Percentiles rank a stretch among this genome's conserved stretches.
These are phyloP conservation scores for Auxenochlorella protothecoides DNA, from an alignment of 139 green algal species.

Conservation along the genomic window DNA sequence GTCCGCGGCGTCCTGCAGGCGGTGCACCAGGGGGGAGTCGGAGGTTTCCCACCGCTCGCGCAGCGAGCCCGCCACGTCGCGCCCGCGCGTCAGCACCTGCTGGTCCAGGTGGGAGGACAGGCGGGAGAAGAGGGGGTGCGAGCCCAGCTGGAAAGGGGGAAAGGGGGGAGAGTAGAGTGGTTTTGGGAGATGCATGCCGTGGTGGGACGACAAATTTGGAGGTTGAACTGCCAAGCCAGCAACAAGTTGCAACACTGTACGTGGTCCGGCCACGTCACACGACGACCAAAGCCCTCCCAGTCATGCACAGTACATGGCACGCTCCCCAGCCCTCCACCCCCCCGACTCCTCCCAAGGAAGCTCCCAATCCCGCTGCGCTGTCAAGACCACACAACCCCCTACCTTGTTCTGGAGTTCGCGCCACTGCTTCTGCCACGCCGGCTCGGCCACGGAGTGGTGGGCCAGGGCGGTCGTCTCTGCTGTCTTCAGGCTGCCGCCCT, in stretches of 20 bases:
- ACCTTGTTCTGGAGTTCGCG: slow-evolving; percentile 29
- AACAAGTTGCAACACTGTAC: no score
- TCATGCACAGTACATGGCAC: no score
- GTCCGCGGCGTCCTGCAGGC: slow-evolving; percentile 73
- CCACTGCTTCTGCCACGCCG: slow-evolving; percentile 27
- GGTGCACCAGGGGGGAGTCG: slow-evolving; percentile 83
- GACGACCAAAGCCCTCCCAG: no score
- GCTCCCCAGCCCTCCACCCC: no score
- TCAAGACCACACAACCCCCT: neutral
- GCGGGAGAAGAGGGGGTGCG: slow-evolving; percentile 38
- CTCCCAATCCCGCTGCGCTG: no score
- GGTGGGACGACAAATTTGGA: no score
- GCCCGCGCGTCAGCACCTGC: slow-evolving; percentile 31
- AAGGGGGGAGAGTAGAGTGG: neutral
- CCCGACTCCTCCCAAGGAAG: no score
- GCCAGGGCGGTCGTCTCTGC: slow-evolving; percentile 4
- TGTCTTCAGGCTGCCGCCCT: slow-evolving; percentile 12
- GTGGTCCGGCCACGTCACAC: no score
- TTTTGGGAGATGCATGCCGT: neutral
- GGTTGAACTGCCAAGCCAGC: no score
- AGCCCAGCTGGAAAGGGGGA: slow-evolving; percentile 18
- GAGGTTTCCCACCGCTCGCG: slow-evolving; percentile 85
- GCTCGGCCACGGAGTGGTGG: slow-evolving; percentile 12
- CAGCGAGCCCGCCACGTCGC: slow-evolving; percentile 72
- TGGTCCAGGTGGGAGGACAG: slow-evolving; percentile 18